These are phyloP conservation scores for Naegleria gruberi DNA, from an alignment of 208 protist species.

Conservation along the genomic window DNA sequence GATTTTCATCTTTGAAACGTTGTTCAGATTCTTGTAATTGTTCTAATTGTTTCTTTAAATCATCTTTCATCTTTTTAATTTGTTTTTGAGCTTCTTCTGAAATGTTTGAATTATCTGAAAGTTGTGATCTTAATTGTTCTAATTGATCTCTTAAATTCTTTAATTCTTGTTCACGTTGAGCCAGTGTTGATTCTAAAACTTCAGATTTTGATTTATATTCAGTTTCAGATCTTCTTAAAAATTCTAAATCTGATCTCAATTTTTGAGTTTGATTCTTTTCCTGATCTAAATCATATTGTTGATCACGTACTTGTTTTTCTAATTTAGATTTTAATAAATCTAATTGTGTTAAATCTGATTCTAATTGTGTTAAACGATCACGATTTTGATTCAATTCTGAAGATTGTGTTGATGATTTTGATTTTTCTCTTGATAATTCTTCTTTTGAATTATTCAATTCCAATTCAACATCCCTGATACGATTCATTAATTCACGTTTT, in stretches of 20 bases:
- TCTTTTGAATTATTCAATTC: neutral
- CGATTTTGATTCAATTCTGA: neutral
- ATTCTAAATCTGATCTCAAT: neutral
- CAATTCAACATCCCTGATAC: neutral
- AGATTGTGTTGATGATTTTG: neutral
- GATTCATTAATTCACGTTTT: neutral
- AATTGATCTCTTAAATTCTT: neutral
- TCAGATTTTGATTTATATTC: neutral
- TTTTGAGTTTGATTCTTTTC: neutral
- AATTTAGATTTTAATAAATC: neutral
- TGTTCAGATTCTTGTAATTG: neutral
- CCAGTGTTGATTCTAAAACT: neutral
- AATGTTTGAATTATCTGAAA: neutral
- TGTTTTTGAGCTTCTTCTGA: neutral
- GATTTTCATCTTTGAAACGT: neutral
- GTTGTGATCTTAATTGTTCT: neutral
- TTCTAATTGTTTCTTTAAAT: neutral
- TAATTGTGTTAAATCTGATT: neutral
- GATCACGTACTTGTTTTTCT: neutral
- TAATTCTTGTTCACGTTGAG: neutral
- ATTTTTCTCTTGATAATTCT: neutral
- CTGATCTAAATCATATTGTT: neutral
- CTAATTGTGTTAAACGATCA: neutral
- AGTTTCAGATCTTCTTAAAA: neutral
- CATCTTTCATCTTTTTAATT: neutral